Evolutionary conservation across 169 alveolate genomes (phyloP).

Genomic region (Plasmodium chabaudi): DNA sequence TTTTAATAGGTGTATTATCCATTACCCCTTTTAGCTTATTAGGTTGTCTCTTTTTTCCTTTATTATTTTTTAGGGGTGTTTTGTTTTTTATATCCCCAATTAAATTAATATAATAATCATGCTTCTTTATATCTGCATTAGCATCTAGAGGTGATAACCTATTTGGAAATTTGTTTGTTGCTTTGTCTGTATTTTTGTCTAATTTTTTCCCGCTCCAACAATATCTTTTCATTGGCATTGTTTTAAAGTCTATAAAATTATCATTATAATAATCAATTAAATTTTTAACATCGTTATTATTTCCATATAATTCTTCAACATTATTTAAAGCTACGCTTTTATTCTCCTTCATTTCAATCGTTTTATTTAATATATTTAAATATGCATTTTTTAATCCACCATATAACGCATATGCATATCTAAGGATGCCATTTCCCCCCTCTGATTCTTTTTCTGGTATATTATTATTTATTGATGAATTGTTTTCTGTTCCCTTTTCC

Average conservation of each 20-base stretch:
- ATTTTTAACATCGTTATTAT: neutral
- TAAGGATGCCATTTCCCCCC: neutral
- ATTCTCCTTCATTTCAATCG: neutral
- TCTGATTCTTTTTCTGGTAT: too few species aligned
- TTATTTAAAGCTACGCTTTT: neutral
- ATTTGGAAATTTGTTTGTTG: conserved; percentile 44
- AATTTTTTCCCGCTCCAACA: conserved; percentile 71
- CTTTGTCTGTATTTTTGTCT: conserved; percentile 3
- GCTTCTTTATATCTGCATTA: conserved; percentile 16
- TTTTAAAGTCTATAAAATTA: conserved; percentile 21
- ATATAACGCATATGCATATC: neutral
- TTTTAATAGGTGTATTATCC: neutral
- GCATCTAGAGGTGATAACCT: conserved; percentile 34
- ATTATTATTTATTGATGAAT: neutral
- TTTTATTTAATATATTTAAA: neutral
- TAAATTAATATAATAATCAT: conserved; percentile 12
- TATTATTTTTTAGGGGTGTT: neutral
- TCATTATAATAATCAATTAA: conserved; percentile 51
- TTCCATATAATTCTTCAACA: neutral
- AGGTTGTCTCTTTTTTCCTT: neutral
- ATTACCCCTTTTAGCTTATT: neutral
- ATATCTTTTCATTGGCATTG: conserved; percentile 15
- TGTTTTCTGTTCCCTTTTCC: neutral
- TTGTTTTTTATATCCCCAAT: neutral
- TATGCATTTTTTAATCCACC: neutral